Base-by-base conservation (phyloP, 805 yeast genomes). In the Kodamaea fukazawae region DNA sequence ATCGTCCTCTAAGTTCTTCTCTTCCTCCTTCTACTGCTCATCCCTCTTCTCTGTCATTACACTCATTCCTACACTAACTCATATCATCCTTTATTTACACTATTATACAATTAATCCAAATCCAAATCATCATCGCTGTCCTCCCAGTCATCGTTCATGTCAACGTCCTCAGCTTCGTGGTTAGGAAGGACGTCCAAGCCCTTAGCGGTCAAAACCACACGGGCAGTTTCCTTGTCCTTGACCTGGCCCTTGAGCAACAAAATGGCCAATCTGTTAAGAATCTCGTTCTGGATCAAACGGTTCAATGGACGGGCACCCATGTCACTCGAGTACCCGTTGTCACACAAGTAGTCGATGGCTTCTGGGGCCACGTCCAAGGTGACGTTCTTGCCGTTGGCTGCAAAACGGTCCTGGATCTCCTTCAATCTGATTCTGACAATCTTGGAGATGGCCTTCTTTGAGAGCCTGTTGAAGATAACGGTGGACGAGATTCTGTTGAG, bases 261-360 rank as follows among this genome's bases (percentile, higher is more conserved):
- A n/a, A 93, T 76, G 0, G 99, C 99, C 65, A 93, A 71, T 55
- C 75, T 81, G 67, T 93, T 93, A 61, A 93, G 79, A 13, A 93
- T 75, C 61, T 89, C 93, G 46, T 75, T 76, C 64, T 93, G 97
- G 50, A 93, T 91, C 54, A 93, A 76, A 55, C 98, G 80, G 71
- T 86, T 86, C 67, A 93, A 76, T 43, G 99, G 99, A 61, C 99
- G 78, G 5, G 99, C 99, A 67, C 99, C 99, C 62, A 93, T 71
- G 61, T 91, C 96, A 42, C 83, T 76, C 17, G 96, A 87, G 67
- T 90, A 93, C 36, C 99, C 99, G 53, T 87, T 69, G 54, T 75
- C 77, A 51, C 95, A 82, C 50, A 93, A 70, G 73, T 82, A 93
- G 38, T 85, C 89, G 53, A 85, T 67, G 3, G 96, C 96, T 7